Conservation (phyloP, 2,329 filamentous ascomycete species). For the Pseudogymnoascus sp. region DNA sequence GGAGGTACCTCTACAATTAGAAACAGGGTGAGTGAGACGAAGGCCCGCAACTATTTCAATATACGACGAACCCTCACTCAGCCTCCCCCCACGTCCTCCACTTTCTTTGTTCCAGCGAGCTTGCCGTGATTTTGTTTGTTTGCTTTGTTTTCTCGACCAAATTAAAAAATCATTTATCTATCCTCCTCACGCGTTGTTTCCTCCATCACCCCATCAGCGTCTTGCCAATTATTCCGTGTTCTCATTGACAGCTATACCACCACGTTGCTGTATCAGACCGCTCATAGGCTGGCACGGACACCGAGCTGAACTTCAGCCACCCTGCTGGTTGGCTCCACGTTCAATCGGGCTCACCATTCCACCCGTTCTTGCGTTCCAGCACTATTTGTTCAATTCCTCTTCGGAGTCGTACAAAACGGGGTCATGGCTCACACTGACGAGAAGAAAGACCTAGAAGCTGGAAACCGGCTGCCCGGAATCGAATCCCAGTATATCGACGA, state of each 20-base stretch:
- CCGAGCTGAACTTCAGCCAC: constrained; percentile 1
- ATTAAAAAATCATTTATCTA: background rate
- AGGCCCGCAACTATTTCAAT: constrained; percentile 3
- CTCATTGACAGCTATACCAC: background rate
- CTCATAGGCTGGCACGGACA: background rate
- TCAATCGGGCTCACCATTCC: constrained; percentile 12
- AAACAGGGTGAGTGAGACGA: constrained; percentile 2
- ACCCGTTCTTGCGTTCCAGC: background rate
- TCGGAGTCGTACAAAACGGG: background rate
- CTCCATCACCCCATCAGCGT: background rate
- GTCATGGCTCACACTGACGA: background rate
- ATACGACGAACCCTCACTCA: background rate
- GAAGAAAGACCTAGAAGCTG: background rate
- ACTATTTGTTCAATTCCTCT: background rate
- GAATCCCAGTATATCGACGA: background rate
- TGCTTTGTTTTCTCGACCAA: background rate
- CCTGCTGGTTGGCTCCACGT: constrained; percentile 1
- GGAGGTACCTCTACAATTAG: background rate
- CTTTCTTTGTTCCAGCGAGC: background rate
- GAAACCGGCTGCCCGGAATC: background rate
- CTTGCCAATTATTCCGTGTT: background rate
- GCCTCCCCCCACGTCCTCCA: background rate
- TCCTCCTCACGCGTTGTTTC: background rate
- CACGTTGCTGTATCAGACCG: background rate
- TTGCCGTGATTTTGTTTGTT: background rate